Evolutionary conservation across 352 stramenopile species (phyloP).

Genomic region (Phytophthora pseudosyringae): DNA sequence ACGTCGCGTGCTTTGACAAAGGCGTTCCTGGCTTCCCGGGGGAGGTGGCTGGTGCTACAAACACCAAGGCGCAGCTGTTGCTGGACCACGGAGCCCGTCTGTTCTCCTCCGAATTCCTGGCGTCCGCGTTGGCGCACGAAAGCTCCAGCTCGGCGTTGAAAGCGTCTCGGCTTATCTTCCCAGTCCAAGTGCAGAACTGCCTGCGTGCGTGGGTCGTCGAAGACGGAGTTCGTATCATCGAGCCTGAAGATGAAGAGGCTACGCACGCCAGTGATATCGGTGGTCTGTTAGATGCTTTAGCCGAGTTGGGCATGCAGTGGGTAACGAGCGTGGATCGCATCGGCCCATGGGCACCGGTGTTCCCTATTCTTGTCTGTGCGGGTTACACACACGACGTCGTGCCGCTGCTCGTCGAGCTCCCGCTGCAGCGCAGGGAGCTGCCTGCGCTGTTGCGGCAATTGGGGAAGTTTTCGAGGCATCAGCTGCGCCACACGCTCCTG

Average conservation of each 20-base stretch:
- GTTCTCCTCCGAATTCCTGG: slow-evolving; percentile 2
- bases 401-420: slow-evolving; percentile 26
- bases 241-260: slow-evolving; percentile 10
- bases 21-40: too few species aligned
- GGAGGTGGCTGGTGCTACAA: not conserved
- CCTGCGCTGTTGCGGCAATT: slow-evolving; percentile 10
- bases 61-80: slow-evolving; percentile 15
- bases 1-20: not conserved
- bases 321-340: slow-evolving; percentile 1
- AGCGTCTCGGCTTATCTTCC: not conserved
- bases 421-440: slow-evolving; percentile 1
- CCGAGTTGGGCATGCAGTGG: slow-evolving; percentile 24
- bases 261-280: not conserved
- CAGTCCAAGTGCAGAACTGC: slow-evolving; percentile 8
- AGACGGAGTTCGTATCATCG: not conserved
- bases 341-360: not conserved
- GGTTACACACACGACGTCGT: slow-evolving; percentile 29
- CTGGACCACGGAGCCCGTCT: slow-evolving; percentile 21
- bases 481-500: slow-evolving; percentile 2
- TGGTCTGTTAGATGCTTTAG: slow-evolving; percentile 1
- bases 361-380: slow-evolving; percentile 24
- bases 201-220: not conserved
- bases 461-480: slow-evolving; percentile 17
- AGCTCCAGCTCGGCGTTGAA: too few species aligned
- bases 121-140: not conserved